Percentiles rank a stretch among this genome's conserved stretches.
These are phyloP conservation scores for Linnemannia schmuckeri DNA, from an alignment of 192 early-diverging fungal genomes.

Conservation along the genomic window DNA sequence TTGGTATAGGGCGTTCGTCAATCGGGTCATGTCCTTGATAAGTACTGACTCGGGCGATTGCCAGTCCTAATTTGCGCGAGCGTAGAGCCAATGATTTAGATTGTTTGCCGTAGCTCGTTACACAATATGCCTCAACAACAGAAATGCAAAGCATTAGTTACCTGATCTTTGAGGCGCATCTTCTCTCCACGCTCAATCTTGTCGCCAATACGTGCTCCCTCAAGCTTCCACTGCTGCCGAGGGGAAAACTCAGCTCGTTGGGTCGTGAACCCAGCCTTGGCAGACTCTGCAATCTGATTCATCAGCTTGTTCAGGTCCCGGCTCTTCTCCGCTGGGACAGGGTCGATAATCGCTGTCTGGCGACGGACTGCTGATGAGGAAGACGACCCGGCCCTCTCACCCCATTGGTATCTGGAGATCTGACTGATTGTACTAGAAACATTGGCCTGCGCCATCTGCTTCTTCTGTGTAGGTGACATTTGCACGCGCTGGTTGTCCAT, in stretches of 20 bases:
- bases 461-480: conserved; percentile 59
- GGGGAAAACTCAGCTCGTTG: conserved; percentile 63
- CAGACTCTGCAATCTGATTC: conserved; percentile 62
- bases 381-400: conserved; percentile 41
- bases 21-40: conserved; percentile 59
- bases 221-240: conserved; percentile 54
- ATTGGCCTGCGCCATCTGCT: conserved; percentile 58
- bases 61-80: conserved; percentile 57
- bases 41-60: conserved; percentile 62
- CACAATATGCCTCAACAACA: neutral
- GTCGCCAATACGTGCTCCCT: conserved; percentile 58
- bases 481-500: conserved; percentile 69
- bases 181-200: conserved; percentile 58
- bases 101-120: too few relatives aligned
- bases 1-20: conserved; percentile 63
- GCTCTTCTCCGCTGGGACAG: conserved; percentile 27
- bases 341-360: neutral
- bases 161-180: conserved; percentile 62
- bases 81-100: too few relatives aligned
- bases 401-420: conserved; percentile 57
- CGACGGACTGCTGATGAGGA: conserved; percentile 4
- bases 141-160: conserved; percentile 19
- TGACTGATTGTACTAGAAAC: conserved; percentile 59
- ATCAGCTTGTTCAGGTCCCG: conserved; percentile 62
- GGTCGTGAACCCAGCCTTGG: conserved; percentile 55